Evolutionary conservation across 495 filamentous ascomycete genomes (phyloP), one percentile per base, ranked within the genome.

Genomic region (Cercophora sp.): DNA sequence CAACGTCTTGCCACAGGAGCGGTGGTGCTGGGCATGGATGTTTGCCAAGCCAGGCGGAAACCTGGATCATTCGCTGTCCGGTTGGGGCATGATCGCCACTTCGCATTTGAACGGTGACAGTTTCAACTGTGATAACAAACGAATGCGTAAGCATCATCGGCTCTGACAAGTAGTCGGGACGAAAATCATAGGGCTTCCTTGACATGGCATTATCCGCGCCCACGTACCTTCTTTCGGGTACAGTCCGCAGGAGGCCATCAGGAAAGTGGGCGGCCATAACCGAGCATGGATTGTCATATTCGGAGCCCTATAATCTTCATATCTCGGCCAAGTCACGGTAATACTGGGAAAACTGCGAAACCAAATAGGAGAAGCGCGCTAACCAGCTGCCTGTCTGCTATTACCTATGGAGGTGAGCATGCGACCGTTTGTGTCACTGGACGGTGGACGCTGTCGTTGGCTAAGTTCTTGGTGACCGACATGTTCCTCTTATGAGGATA

Each of bases 211-310:
- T n/a, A n/a, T n/a, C n/a, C n/a, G n/a, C n/a, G n/a, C n/a, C n/a
- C n/a, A n/a, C n/a, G n/a, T n/a, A n/a, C n/a, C n/a, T n/a, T n/a
- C n/a, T n/a, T n/a, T n/a, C n/a, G n/a, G n/a, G n/a, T n/a, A 55
- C 31, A 25, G 49, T 34, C 24, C 23, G 1, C 26, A 42, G 27
- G 26, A 32, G 25, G 22, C 41, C n/a, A 25, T 40, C 43, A 31
- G 51, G 51, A 52, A 35, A 18, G 40, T 35, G 29, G 39, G 9
- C 29, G 37, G 32, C 16, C 16, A 20, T 4, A 32, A 27, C 29
- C 25, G 41, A 25, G 47, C 54, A 51, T 56, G 40, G 47, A 47
- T 18, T 39, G 47, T 22, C 47, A 56, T 51, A 56, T 51, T 51
- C 32, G 47, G 46, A 29, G 47, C 48, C 41, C 51, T 56, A 46